These are phyloP conservation scores for Paraurostyla sp. DNA, from an alignment of 73 alveolate species.

Conservation along the genomic window DNA sequence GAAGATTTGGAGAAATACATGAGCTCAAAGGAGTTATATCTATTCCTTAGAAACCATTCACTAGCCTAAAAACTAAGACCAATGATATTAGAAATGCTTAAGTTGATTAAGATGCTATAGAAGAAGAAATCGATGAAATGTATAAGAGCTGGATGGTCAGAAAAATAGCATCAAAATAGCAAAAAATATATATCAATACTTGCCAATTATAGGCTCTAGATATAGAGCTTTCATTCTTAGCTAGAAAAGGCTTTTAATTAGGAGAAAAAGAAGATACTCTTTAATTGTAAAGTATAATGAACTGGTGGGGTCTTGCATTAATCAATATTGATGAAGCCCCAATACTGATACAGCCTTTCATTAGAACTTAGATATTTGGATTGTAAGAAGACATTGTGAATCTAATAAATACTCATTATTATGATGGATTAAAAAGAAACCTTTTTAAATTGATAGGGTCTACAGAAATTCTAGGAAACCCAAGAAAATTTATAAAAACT, in stretches of 20 bases:
- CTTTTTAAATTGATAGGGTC: slow-evolving; percentile 73
- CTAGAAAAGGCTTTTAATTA: slow-evolving; percentile 16
- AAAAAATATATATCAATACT: slow-evolving; percentile 48
- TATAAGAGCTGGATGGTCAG: slow-evolving; percentile 53
- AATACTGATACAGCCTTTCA: slow-evolving; percentile 52
- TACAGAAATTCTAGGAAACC: slow-evolving; percentile 91
- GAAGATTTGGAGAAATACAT: neutral
- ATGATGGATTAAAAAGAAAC: slow-evolving; percentile 63
- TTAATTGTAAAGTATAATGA: slow-evolving; percentile 52
- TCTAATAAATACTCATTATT: slow-evolving; percentile 67
- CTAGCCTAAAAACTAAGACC: neutral
- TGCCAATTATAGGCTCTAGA: slow-evolving; percentile 24
- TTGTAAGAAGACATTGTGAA: slow-evolving; percentile 59
- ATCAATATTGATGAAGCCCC: slow-evolving; percentile 85
- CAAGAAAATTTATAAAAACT: slow-evolving; percentile 87
- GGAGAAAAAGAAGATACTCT: slow-evolving; percentile 59
- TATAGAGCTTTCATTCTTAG: slow-evolving; percentile 68
- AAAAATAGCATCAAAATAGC: neutral
- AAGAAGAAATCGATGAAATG: slow-evolving; percentile 5
- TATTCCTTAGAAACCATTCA: neutral
- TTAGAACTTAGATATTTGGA: slow-evolving; percentile 61
- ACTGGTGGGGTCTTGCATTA: slow-evolving; percentile 72
- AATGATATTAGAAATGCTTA: neutral
- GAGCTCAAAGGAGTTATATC: neutral
- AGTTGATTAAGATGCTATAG: neutral